Evolutionary conservation across 495 filamentous ascomycete genomes (phyloP).

Genomic region (Rhizodiscina lignyota): DNA sequence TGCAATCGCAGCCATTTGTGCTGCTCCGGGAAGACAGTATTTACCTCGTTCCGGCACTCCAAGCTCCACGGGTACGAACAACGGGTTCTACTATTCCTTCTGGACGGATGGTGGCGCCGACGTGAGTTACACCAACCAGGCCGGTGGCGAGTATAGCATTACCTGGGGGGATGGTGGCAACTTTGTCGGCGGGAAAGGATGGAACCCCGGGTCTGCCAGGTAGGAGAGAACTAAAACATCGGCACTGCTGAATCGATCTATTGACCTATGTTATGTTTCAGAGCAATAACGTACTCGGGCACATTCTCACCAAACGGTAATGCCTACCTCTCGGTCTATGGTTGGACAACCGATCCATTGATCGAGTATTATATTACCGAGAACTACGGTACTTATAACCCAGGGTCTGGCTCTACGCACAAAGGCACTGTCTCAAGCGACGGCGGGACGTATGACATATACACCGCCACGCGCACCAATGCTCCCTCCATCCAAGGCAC

Average conservation of each 20-base stretch:
- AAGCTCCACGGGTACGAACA: constrained; percentile 33
- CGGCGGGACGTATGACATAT: constrained; percentile 14
- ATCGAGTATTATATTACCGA: constrained; percentile 53
- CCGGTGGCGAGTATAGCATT: constrained; percentile 36
- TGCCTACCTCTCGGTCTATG: constrained; percentile 43
- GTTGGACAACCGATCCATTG: constrained; percentile 43
- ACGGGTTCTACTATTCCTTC: constrained; percentile 46
- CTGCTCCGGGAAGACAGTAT: too few relatives aligned
- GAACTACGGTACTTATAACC: constrained; percentile 38
- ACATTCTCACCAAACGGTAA: constrained; percentile 39
- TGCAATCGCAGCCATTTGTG: too few relatives aligned
- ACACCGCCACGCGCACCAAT: constrained; percentile 10
- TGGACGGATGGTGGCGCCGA: constrained; percentile 39
- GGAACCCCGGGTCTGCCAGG: constrained; percentile 34
- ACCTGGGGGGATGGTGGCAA: constrained; percentile 37
- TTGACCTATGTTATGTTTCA: constrained; percentile 7
- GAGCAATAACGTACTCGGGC: constrained; percentile 36
- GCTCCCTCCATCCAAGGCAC: constrained; percentile 38
- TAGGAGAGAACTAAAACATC: constrained; percentile 8
- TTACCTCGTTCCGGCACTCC: constrained; percentile 19
- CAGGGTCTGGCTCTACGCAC: constrained; percentile 17
- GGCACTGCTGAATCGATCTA: background rate
- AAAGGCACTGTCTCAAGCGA: constrained; percentile 10
- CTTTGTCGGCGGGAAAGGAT: constrained; percentile 42
- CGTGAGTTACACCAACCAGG: constrained; percentile 41